Evolutionary conservation across 805 yeast species (phyloP), one percentile per base, ranked within the genome.

Genomic region (Metschnikowia gruessii): DNA sequence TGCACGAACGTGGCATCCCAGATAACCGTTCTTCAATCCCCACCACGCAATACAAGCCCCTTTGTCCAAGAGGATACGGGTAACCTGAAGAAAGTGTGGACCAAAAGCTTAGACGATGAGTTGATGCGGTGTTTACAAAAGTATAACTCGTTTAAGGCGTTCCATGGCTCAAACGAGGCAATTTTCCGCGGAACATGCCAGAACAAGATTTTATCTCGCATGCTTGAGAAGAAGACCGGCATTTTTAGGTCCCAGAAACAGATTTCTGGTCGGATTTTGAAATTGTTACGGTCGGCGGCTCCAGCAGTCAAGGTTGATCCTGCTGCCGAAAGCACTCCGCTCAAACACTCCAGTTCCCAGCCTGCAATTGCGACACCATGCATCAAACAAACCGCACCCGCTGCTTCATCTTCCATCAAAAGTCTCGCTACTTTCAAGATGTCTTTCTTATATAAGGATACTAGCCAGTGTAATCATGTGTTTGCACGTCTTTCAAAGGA

Each of bases 131-230:
- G 73, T 15, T 67, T 63, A 48, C 51, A 57, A 31, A 70, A 70
- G 49, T 71, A 64, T 48, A 60, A 60, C 18, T 55, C 60, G 13
- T 70, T 68, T 52, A 59, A 60, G 42, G 61, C 60, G 12, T 58
- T 58, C 42, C 64, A 61, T 24, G 44, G 51, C 12, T 53, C 57
- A 24, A 52, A 54, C 36, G 49, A 64, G 0, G 37, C 53, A n/a
- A 51, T 63, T 7, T 57, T 68, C 48, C 65, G 62, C 39, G 62
- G 62, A 37, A 61, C 73, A 1, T 28, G 48, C n/a, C 75, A 69
- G 49, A 70, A 70, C 51, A 71, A 69, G 47, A 64, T 69, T 12
- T 56, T 72, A 36, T 68, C 74, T 3, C 58, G 74, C 40, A 69
- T 72, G 75, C 48, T 72, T 28, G 58, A 58, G 22, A 64, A 64